Conservation (phyloP, 768 basidiomycete species). For the Mrakia gelida region DNA sequence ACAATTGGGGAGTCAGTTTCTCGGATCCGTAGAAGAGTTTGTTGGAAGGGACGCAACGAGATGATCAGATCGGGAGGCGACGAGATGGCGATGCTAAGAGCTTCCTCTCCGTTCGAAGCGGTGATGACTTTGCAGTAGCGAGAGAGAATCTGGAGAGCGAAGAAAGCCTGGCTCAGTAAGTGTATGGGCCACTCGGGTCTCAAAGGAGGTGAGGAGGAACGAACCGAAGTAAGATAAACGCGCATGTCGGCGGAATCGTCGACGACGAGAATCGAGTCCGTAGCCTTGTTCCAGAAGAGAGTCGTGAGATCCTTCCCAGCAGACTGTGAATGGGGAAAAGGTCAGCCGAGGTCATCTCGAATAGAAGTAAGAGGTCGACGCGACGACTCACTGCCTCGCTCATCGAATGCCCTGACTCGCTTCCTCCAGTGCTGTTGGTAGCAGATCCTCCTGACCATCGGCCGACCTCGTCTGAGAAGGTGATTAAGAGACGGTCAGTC, state of each 20-base stretch:
- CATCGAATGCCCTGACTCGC: background rate
- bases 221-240: background rate
- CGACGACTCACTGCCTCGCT: background rate
- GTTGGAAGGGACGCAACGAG: background rate
- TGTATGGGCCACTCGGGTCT: no score
- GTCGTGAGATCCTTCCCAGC: conserved; percentile 41
- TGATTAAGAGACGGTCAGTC: background rate
- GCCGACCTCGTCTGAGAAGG: background rate
- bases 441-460: background rate
- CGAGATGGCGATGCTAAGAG: background rate
- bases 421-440: background rate
- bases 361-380: no score
- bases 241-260: conserved; percentile 13
- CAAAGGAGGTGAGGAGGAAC: no score
- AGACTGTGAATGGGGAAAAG: background rate
- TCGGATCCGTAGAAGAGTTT: background rate
- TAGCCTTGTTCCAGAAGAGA: conserved; percentile 44
- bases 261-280: conserved; percentile 39
- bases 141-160: conserved; percentile 9
- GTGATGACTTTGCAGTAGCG: conserved; percentile 19
- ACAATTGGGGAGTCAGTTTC: background rate
- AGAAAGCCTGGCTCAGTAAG: no score
- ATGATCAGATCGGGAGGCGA: conserved; percentile 15
- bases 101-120: conserved; percentile 22
- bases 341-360: no score